A percentile compares a stretch with the other conserved stretches of the same genome.
These are phyloP conservation scores for Platanthera zijinensis DNA, from an alignment of 106 monocot genomes.

Conservation along the genomic window DNA sequence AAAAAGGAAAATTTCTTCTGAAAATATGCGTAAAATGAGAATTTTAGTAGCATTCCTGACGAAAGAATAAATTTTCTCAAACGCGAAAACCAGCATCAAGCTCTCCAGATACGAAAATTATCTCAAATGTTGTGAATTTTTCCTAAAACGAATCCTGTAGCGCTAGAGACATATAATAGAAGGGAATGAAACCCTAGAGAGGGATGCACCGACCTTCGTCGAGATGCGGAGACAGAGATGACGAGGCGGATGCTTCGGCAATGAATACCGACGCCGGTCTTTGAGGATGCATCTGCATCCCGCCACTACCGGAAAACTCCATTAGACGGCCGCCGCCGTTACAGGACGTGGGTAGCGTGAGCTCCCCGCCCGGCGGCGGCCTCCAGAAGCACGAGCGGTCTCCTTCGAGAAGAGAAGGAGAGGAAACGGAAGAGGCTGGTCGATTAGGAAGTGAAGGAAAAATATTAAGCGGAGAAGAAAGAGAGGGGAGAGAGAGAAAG, in stretches of 20 bases:
- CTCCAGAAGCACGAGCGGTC: neutral
- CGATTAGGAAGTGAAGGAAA: neutral
- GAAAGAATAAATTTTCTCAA: neutral
- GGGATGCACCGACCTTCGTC: conserved; percentile 1
- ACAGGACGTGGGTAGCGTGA: neutral
- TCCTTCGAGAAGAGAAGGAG: neutral
- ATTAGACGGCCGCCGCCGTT: neutral
- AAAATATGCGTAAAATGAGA: neutral
- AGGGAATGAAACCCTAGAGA: neutral
- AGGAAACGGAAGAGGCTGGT: neutral
- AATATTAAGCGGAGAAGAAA: neutral
- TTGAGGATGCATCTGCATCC: neutral
- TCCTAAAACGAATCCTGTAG: neutral
- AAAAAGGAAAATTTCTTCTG: neutral
- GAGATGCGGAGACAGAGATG: neutral
- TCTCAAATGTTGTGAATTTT: neutral
- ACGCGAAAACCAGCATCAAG: neutral
- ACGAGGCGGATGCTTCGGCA: neutral
- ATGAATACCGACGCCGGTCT: too few relatives aligned
- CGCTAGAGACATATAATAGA: neutral
- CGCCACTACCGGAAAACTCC: neutral
- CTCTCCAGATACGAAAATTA: neutral
- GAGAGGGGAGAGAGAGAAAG: neutral
- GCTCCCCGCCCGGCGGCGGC: neutral
- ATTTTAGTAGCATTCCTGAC: neutral